Conservation (phyloP, 1,139 yeast genomes). For the Petasospora fabianii region DNA sequence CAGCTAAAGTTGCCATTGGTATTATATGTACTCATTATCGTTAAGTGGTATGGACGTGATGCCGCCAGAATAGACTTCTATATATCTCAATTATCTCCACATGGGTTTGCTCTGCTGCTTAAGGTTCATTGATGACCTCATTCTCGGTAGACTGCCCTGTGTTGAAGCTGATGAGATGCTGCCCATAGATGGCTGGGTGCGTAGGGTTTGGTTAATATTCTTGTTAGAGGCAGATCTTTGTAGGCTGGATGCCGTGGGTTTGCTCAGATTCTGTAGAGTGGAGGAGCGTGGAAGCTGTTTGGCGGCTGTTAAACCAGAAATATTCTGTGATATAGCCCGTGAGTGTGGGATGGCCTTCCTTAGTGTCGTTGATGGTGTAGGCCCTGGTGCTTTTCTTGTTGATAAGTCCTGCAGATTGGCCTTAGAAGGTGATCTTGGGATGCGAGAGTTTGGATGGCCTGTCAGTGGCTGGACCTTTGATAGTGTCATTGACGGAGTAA, state of each 20-base stretch:
- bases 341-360: conserved; percentile 11
- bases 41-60: neutral
- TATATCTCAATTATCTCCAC: conserved; percentile 23
- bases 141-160: conserved; percentile 7
- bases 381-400: conserved; percentile 3
- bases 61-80: neutral
- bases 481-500: neutral
- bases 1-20: too few relatives aligned
- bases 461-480: neutral
- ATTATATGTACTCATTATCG: too few relatives aligned
- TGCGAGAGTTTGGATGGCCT: conserved; percentile 1
- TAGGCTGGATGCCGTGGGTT: conserved; percentile 23
- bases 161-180: conserved; percentile 7
- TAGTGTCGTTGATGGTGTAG: conserved; percentile 9
- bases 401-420: conserved; percentile 6
- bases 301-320: conserved; percentile 14
- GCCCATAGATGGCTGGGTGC: conserved; percentile 5
- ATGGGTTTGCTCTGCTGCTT: conserved; percentile 16
- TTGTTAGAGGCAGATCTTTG: conserved; percentile 20
- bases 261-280: conserved; percentile 19
- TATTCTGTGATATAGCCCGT: conserved; percentile 11
- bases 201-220: conserved; percentile 11
- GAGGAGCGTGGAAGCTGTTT: conserved; percentile 21
- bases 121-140: conserved; percentile 14
- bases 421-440: conserved; percentile 12